A percentile compares a stretch with the other conserved stretches of the same genome.
These are phyloP conservation scores for Talaromyces adpressus DNA, from an alignment of 495 filamentous ascomycete genomes.

Conservation along the genomic window DNA sequence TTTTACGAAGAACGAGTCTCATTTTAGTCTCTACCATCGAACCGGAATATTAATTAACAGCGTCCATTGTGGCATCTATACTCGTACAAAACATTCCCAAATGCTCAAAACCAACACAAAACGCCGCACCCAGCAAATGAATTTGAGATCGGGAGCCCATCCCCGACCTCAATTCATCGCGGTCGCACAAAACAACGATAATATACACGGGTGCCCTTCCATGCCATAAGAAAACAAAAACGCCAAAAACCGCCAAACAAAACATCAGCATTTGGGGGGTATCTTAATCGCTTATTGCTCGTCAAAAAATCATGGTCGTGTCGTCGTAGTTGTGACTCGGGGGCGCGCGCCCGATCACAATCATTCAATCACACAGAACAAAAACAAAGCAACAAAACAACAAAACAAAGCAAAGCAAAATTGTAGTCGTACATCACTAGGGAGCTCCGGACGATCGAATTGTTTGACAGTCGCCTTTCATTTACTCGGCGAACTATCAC, in stretches of 20 bases:
- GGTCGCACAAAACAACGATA: neutral
- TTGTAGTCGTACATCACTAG: neutral
- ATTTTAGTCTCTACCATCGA: neutral
- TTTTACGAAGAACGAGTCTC: neutral
- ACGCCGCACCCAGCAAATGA: neutral
- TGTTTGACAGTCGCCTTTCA: neutral
- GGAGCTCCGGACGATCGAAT: neutral
- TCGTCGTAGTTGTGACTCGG: neutral
- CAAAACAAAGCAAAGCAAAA: neutral
- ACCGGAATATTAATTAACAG: neutral
- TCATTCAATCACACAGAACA: neutral
- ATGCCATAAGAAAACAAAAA: neutral
- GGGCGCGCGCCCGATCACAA: neutral
- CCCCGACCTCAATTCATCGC: neutral
- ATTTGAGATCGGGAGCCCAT: neutral
- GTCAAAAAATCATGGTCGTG: neutral
- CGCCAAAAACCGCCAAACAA: neutral
- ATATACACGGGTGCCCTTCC: neutral
- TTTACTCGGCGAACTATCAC: neutral
- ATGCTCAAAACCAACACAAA: neutral
- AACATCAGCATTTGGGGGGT: neutral
- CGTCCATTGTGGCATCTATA: neutral
- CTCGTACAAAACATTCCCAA: neutral
- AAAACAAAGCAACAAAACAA: neutral
- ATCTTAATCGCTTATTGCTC: neutral